A percentile compares a stretch with the other conserved stretches of the same genome.
These are phyloP conservation scores for Tremella mesenterica DNA, from an alignment of 768 basidiomycete species.

Conservation along the genomic window DNA sequence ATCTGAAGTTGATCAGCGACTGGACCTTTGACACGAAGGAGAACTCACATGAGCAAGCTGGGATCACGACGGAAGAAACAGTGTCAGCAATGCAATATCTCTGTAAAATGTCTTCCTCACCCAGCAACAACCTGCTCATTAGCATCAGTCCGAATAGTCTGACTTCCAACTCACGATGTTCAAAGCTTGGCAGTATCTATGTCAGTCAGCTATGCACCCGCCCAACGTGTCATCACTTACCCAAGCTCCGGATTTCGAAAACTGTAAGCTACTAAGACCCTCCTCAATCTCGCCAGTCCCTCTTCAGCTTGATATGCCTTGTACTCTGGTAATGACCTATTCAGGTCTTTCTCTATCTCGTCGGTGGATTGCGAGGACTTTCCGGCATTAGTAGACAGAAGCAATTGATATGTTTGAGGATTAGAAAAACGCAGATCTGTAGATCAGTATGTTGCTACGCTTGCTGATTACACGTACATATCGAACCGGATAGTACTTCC, in stretches of 20 bases:
- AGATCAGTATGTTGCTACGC: not conserved
- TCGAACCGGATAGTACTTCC: slow-evolving; percentile 91
- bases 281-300: slow-evolving; percentile 71
- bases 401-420: slow-evolving; percentile 67
- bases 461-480: slow-evolving; percentile 48
- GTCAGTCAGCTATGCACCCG: too few species aligned
- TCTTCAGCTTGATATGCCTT: slow-evolving; percentile 86
- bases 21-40: too few species aligned
- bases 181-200: slow-evolving; percentile 99
- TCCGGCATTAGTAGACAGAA: slow-evolving; percentile 69
- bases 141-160: not conserved
- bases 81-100: not conserved
- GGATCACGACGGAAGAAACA: too few species aligned
- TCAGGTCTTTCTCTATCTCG: slow-evolving; percentile 97
- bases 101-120: slow-evolving; percentile 3
- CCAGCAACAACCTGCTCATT: slow-evolving; percentile 55
- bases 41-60: slow-evolving; percentile 39
- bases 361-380: slow-evolving; percentile 81
- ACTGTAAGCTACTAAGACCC: slow-evolving; percentile 90
- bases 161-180: slow-evolving; percentile 60
- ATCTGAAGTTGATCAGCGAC: slow-evolving; percentile 52
- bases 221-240: too few species aligned
- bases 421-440: slow-evolving; percentile 69
- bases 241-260: slow-evolving; percentile 68
- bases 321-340: slow-evolving; percentile 92